Base-by-base conservation (phyloP, 495 filamentous ascomycete species). In the Neurospora africana region DNA sequence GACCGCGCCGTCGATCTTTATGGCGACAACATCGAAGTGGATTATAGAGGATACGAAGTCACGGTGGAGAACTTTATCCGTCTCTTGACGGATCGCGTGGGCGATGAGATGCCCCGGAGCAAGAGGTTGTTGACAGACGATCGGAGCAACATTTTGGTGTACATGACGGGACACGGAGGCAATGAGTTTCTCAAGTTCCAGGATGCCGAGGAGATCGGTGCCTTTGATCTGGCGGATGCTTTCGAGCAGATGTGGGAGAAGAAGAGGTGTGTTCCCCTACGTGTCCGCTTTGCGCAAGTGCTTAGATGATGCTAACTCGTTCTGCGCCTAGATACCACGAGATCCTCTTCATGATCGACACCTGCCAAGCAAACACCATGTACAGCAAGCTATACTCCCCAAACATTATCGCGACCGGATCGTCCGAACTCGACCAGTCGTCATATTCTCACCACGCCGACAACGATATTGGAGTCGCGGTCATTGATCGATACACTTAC, bases 231-330 rank as follows among this genome's bases (percentile, higher is more conserved):
- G 69, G 95, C 95, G 35, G 92, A 99, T 84, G 95, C 96, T 15
- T 98, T 99, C 80, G 95, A 95, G 81, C 95, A 99, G 87, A 99
- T 99, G 95, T 98, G 94, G 93, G 96, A 99, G 84, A 99, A 99
- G 89, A 94, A 94, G 84, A 87, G 95, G 82, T 94, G 86, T 71
- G 79, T 40, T 27, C 33, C 13, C n/a, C 11, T 47, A n/a, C 6
- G 53, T 5, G 2, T 19, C n/a, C 37, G 3, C 37, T 61, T 47
- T 44, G 23, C 27, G 53, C 23, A 65, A 65, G 15, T 35, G 5
- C 13, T 65, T 35, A 6, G 47, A 8, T 7, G 10, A 68, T 41
- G 35, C 58, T 71, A 75, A 61, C 71, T 15, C 21, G 40, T 36
- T 13, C 75, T 27, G 9, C 44, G 68, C 1, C 15, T 69, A 90